Evolutionary conservation across 352 stramenopile genomes (phyloP).

Genomic region (Blastocystis sp.): DNA sequence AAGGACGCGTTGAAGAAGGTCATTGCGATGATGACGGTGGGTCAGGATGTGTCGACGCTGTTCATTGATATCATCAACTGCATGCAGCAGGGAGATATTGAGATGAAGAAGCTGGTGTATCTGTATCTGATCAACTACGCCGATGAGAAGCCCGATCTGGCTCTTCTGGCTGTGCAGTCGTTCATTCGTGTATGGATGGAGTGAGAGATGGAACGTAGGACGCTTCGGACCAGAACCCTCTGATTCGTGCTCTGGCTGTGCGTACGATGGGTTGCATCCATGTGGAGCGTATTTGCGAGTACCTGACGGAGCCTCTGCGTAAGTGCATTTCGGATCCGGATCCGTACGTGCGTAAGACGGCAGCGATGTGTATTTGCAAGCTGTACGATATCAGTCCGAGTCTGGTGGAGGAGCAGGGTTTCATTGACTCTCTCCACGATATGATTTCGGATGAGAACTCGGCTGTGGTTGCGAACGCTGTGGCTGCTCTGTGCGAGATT

Average conservation of each 20-base stretch:
- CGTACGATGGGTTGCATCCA: conserved; percentile 98
- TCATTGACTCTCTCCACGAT: conserved; percentile 85
- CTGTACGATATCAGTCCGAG: conserved; percentile 96
- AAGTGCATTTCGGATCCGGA: conserved; percentile 79
- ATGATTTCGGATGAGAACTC: conserved; percentile 93
- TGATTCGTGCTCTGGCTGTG: conserved; percentile 87
- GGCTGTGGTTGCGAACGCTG: conserved; percentile 87
- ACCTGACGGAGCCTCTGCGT: conserved; percentile 87
- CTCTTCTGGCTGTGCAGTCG: conserved; percentile 95
- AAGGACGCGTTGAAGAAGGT: conserved; percentile 99
- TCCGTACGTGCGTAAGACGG: conserved; percentile 97
- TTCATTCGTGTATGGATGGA: no score
- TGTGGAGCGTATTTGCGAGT: conserved; percentile 95
- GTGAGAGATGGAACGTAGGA: conserved; percentile 64
- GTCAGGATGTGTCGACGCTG: conserved; percentile 94
- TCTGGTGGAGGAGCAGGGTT: conserved; percentile 86
- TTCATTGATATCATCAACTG: conserved; percentile 99
- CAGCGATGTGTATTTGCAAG: conserved; percentile 95
- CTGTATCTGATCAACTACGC: conserved; percentile 99
- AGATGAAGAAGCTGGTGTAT: conserved; percentile 98
- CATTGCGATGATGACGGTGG: conserved; percentile 97
- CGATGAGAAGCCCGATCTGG: conserved; percentile 95
- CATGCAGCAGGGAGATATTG: conserved; percentile 83
- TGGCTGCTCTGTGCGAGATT: conserved; percentile 90
- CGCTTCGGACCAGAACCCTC: conserved; percentile 77